phyloP scores from a whole-genome alignment of 2,329 filamentous ascomycete genomes.

The Simplicillium sp. region DNA sequence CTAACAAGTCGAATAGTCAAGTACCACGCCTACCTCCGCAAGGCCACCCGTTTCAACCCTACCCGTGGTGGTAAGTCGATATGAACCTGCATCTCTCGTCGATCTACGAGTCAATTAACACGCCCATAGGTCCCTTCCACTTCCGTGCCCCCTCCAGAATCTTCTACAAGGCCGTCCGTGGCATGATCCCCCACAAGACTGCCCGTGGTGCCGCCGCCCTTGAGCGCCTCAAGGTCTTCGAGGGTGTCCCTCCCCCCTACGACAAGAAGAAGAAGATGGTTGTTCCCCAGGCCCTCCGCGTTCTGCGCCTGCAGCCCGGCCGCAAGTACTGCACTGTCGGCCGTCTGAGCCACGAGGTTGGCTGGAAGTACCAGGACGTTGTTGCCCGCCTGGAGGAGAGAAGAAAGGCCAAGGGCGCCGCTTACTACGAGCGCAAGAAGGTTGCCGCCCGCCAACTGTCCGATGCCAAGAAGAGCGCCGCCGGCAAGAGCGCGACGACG shows the following conservation, averaged over 20 bases:
- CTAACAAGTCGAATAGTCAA: constrained; percentile 70
- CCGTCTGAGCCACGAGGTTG: constrained; percentile 95
- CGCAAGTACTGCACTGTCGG: constrained; percentile 99
- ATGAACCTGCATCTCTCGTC: constrained; percentile 4
- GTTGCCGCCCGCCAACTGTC: constrained; percentile 79
- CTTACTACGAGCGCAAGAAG: constrained; percentile 99
- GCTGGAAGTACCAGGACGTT: constrained; percentile 99
- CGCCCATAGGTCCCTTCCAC: constrained; percentile 84
- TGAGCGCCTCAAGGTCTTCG: constrained; percentile 99
- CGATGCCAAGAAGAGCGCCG: constrained; percentile 87
- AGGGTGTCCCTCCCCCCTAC: constrained; percentile 97
- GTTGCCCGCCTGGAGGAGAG: constrained; percentile 97
- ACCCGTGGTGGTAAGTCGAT: constrained; percentile 79
- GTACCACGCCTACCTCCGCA: constrained; percentile 99
- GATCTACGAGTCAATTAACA: constrained; percentile 22
- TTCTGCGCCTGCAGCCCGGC: constrained; percentile 94
- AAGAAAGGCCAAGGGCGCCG: constrained; percentile 97
- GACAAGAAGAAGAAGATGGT: constrained; percentile 99
- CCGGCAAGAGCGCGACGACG: constrained; percentile 77
- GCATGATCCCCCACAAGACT: constrained; percentile 99
- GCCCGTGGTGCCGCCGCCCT: constrained; percentile 91
- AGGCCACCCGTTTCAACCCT: constrained; percentile 99
- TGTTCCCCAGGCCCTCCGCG: constrained; percentile 93
- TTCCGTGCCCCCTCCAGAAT: constrained; percentile 98
- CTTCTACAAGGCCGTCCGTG: constrained; percentile 99